Percentiles rank a stretch among this genome's conserved stretches.
Evolutionary conservation across 495 filamentous ascomycete genomes (phyloP).

Genomic region (Trichoderma erinaceum): DNA sequence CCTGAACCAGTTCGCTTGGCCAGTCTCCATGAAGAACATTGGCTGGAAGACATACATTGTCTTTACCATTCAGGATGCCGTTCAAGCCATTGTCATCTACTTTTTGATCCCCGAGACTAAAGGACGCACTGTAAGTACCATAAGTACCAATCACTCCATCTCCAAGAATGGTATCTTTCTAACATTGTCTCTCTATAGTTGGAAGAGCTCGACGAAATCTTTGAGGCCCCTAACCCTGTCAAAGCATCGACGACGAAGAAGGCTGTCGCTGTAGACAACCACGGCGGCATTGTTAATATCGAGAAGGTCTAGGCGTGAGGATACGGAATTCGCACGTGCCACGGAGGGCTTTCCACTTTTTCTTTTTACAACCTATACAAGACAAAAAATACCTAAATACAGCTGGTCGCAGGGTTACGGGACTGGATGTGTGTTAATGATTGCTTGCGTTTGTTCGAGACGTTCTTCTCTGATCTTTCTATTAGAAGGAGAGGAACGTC

Average conservation of each 20-base stretch:
- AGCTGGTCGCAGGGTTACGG: neutral
- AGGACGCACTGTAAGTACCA: conserved; percentile 40
- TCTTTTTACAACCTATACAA: neutral
- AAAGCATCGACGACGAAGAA: conserved; percentile 43
- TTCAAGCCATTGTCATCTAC: conserved; percentile 48
- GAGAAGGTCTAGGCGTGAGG: conserved; percentile 8
- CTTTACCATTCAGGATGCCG: conserved; percentile 46
- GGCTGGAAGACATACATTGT: conserved; percentile 37
- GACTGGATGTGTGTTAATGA: neutral
- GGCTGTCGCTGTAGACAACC: conserved; percentile 29
- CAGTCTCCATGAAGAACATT: conserved; percentile 25
- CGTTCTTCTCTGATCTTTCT: neutral
- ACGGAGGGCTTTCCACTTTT: neutral
- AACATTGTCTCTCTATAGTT: conserved; percentile 26
- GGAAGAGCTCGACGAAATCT: conserved; percentile 59
- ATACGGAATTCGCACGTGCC: neutral
- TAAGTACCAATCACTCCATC: conserved; percentile 24
- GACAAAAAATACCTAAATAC: neutral
- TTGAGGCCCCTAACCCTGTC: conserved; percentile 46
- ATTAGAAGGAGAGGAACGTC: neutral
- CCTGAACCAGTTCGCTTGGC: conserved; percentile 39
- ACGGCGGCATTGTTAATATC: conserved; percentile 30
- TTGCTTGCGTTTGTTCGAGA: neutral
- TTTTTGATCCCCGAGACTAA: conserved; percentile 60
- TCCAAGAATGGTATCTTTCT: neutral